phyloP scores from a whole-genome alignment of 192 early-diverging fungal species.

The Backusella parvicylindrica region DNA sequence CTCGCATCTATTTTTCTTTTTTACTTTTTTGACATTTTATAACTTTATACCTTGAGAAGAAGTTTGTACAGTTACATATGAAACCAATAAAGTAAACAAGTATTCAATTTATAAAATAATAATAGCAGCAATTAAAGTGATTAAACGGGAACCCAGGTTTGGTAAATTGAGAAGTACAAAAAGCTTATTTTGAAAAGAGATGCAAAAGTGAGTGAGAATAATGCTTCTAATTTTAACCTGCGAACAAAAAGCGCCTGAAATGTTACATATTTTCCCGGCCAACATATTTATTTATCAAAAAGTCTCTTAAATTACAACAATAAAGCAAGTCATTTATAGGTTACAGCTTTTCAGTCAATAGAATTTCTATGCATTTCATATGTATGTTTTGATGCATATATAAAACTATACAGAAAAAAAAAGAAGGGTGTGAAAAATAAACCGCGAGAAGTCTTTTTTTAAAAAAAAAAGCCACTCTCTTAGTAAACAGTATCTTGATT shows the following conservation, averaged over 20 bases:
- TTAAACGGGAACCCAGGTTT: not conserved
- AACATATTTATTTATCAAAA: not conserved
- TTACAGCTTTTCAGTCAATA: no score
- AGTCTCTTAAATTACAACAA: not conserved
- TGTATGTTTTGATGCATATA: not conserved
- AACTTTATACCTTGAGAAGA: no score
- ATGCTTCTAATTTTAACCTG: not conserved
- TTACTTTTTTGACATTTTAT: no score
- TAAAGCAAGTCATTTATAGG: no score
- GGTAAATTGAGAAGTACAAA: not conserved
- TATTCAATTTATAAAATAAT: not conserved
- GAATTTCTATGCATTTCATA: not conserved
- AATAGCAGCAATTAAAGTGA: not conserved
- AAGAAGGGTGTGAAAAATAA: not conserved
- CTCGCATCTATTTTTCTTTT: not conserved
- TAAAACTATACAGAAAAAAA: not conserved
- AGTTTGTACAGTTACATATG: no score
- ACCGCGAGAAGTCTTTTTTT: no score
- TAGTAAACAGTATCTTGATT: not conserved
- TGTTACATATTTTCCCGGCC: not conserved
- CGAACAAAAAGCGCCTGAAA: not conserved
- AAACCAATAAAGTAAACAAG: not conserved
- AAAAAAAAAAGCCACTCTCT: not conserved
- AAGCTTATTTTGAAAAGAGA: not conserved
- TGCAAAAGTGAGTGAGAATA: not conserved